Conservation (phyloP, 768 basidiomycete genomes). For the Pilatotrama ljubarskyi region DNA sequence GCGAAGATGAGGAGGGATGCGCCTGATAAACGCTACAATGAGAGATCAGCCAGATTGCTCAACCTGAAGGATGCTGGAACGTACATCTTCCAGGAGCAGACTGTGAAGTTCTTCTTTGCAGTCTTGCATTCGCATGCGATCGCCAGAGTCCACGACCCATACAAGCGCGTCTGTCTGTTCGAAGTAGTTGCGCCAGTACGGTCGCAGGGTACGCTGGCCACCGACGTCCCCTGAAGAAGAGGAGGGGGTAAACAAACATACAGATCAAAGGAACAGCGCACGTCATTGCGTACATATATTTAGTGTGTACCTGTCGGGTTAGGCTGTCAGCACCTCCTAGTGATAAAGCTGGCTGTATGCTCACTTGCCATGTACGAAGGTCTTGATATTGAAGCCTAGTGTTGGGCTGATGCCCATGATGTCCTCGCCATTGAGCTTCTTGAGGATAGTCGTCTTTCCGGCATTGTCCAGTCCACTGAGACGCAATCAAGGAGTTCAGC, state of each 20-base stretch:
- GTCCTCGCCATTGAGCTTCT: constrained; percentile 92
- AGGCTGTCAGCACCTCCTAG: not conserved
- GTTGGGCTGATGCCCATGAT: constrained; percentile 88
- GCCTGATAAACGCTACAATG: constrained; percentile 80
- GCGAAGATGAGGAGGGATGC: constrained; percentile 95
- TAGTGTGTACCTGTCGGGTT: constrained; percentile 58
- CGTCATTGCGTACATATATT: constrained; percentile 66
- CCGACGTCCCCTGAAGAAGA: constrained; percentile 87
- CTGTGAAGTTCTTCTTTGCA: constrained; percentile 86
- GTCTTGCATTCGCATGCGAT: constrained; percentile 86
- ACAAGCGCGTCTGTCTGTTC: constrained; percentile 98
- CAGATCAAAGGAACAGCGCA: not conserved
- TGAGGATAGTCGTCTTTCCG: constrained; percentile 97
- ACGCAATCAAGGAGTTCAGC: not conserved
- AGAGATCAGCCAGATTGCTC: not conserved
- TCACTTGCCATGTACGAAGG: constrained; percentile 88
- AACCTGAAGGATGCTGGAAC: constrained; percentile 25
- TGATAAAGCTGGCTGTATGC: constrained; percentile 21
- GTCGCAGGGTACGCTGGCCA: constrained; percentile 91
- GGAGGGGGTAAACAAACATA: not conserved
- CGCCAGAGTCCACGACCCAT: constrained; percentile 98
- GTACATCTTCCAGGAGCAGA: constrained; percentile 89
- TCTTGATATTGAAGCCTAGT: constrained; percentile 98
- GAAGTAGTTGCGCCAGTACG: constrained; percentile 99
- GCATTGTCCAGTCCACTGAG: constrained; percentile 94